Evolutionary conservation across 192 early-diverging fungal genomes (phyloP).

Genomic region (Chytriomyces confervae): DNA sequence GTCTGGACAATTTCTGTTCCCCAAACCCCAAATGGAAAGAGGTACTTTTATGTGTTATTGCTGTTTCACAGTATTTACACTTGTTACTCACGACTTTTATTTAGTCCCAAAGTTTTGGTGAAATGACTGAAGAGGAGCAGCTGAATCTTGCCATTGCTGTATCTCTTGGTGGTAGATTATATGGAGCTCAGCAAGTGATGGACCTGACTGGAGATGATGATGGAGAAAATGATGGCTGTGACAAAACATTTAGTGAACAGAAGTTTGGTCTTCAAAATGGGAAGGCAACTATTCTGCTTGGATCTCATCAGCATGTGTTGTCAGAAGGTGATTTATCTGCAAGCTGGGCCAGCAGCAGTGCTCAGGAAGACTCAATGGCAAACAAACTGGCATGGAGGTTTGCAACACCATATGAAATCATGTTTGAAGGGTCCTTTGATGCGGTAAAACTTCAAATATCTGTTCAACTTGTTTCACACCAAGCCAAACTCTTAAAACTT

Average conservation of each 20-base stretch:
- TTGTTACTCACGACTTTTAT: neutral
- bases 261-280: no score
- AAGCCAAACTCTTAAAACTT: neutral
- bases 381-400: conserved; percentile 80
- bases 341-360: neutral
- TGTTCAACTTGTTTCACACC: conserved; percentile 26
- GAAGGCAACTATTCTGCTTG: neutral
- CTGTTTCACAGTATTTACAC: neutral
- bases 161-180: neutral
- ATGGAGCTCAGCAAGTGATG: no score
- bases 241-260: no score
- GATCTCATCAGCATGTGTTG: neutral
- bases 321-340: neutral
- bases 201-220: no score
- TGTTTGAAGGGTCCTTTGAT: conserved; percentile 38
- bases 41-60: neutral
- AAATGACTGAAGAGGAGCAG: no score
- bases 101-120: neutral
- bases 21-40: conserved; percentile 39
- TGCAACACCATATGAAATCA: conserved; percentile 39
- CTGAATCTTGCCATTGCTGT: no score
- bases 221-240: no score
- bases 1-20: neutral
- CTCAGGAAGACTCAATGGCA: conserved; percentile 45
- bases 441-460: conserved; percentile 61